Evolutionary conservation across 306 rosid species (phyloP).

Genomic region (Fagus sylvatica): DNA sequence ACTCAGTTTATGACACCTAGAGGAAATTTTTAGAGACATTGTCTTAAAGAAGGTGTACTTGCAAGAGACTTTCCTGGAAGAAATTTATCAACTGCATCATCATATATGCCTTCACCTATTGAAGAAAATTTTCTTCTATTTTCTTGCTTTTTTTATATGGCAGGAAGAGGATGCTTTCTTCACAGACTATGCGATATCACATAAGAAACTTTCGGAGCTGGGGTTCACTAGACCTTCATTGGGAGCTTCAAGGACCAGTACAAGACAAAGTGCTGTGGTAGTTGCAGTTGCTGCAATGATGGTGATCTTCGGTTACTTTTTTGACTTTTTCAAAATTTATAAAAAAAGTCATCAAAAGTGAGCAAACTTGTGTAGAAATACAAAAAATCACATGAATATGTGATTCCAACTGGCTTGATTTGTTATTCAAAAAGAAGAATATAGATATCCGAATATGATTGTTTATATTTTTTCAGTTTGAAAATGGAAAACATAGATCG

Average conservation of each 20-base stretch:
- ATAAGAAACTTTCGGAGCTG: conserved; percentile 82
- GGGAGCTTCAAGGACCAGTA: not conserved
- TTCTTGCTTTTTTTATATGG: not conserved
- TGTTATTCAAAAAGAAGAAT: too few relatives aligned
- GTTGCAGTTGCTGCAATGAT: conserved; percentile 45
- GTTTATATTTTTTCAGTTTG: too few relatives aligned
- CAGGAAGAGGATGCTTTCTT: conserved; percentile 76
- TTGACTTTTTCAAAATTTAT: conserved; percentile 45
- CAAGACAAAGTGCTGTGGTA: conserved; percentile 22
- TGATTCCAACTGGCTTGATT: too few relatives aligned
- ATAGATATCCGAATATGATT: too few relatives aligned
- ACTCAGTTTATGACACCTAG: not conserved
- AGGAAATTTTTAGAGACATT: not conserved
- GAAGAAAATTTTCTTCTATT: not conserved
- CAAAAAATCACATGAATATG: not conserved
- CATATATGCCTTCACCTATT: not conserved
- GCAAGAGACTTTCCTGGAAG: not conserved
- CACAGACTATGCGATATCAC: conserved; percentile 67
- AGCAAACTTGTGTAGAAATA: not conserved
- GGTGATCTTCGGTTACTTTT: conserved; percentile 55
- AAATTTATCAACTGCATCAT: not conserved
- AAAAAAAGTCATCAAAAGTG: conserved; percentile 26
- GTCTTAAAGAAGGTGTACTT: too few relatives aligned
- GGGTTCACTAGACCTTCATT: conserved; percentile 46
- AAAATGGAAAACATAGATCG: too few relatives aligned